phyloP scores from a whole-genome alignment of 2,329 filamentous ascomycete genomes.

The Tolypocladium paradoxum region DNA sequence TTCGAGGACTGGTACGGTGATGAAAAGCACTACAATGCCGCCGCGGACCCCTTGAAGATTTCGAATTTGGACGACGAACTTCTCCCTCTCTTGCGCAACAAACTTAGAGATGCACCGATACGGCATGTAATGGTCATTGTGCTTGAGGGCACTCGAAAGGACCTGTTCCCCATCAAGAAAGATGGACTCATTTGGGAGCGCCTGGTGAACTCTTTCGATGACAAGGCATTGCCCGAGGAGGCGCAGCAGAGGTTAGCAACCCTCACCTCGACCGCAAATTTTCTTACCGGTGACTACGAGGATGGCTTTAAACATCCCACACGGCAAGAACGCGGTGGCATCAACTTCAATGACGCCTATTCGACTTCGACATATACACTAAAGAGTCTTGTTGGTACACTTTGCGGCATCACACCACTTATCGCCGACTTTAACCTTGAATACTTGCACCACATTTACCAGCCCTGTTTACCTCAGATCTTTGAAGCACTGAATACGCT shows the following conservation, averaged over 20 bases:
- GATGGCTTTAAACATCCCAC: constrained; percentile 19
- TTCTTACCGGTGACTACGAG: constrained; percentile 23
- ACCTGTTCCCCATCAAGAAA: constrained; percentile 33
- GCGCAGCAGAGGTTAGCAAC: constrained; percentile 16
- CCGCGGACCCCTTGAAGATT: constrained; percentile 26
- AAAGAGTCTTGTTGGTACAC: constrained; percentile 29
- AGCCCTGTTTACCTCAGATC: constrained; percentile 32
- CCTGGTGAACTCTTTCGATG: constrained; percentile 18
- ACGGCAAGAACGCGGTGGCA: constrained; percentile 21
- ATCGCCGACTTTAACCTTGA: constrained; percentile 32
- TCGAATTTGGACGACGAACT: constrained; percentile 25
- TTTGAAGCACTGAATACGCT: constrained; percentile 19
- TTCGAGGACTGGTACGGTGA: constrained; percentile 19
- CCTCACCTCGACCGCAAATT: constrained; percentile 21
- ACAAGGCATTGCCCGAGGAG: constrained; percentile 20
- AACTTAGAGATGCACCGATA: constrained; percentile 21
- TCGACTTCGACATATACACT: constrained; percentile 32
- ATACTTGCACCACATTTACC: constrained; percentile 28
- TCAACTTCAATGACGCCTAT: constrained; percentile 28
- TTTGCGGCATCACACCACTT: constrained; percentile 31
- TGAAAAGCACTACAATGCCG: constrained; percentile 19
- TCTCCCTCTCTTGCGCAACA: constrained; percentile 13
- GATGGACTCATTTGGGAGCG: constrained; percentile 25
- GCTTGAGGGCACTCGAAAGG: constrained; percentile 32
- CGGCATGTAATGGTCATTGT: constrained; percentile 31